Evolutionary conservation across 2,329 filamentous ascomycete genomes (phyloP), one percentile per base, ranked within the genome.

Genomic region (Plectosphaerella plurivora): DNA sequence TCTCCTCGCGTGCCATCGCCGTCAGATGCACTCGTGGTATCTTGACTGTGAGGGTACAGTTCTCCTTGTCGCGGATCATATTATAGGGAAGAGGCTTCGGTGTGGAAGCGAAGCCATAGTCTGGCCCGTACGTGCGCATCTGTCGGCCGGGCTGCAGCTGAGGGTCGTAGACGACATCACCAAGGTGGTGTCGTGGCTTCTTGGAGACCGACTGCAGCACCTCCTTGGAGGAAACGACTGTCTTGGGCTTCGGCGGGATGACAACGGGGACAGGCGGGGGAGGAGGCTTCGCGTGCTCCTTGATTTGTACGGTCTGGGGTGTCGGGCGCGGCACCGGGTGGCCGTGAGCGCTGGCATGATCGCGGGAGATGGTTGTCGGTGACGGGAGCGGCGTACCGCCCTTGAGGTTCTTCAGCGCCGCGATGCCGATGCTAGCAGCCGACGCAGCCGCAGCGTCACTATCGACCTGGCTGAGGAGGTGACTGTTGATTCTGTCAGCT

Each of bases 41-140:
- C 61, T 94, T 90, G 55, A 99, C 81, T 0, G 91, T 97, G 57
- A 95, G 84, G 0, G 89, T 95, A 65, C 91, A 96, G 61, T 97
- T 97, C 59, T 92, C 87, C 54, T 90, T 89, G 45, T 82, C 84
- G 57, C 87, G 73, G 51, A 85, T 84, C 58, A 78, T 73, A 41
- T 93, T 89, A 55, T 83, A 82, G 0, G 93, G 93, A 1, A 97
- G 75, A 0, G 89, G 88, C 50, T 81, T 85, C 0, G 88, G 90
- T 3, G 75, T 83, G 0, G 79, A 80, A 5, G 72, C 65, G 58
- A 73, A 79, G 5, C 75, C 72, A 14, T 74, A 68, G 46, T 70
- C 68, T 0, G 68, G 69, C 11, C 69, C 65, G 1, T 60, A 63
- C 9, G 67, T 70, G 2, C 71, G 72, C 11, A 77, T 67, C 12